A percentile compares a stretch with the other conserved stretches of the same genome.
Evolutionary conservation across 257 asterid species (phyloP).

Genomic region (Vinca minor): DNA sequence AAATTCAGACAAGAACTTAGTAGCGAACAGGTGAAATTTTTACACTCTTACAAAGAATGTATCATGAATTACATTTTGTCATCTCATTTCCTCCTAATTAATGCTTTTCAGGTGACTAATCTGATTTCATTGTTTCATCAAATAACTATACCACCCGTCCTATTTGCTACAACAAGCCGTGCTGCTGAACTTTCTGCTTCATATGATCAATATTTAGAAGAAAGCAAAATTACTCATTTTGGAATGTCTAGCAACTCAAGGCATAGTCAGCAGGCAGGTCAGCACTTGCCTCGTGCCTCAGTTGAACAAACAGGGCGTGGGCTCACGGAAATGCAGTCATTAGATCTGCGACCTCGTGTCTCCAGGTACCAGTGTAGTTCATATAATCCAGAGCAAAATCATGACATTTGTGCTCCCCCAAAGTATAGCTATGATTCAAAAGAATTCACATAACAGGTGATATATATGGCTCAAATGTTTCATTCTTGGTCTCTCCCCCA

Average conservation of each 20-base stretch:
- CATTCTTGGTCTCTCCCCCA: neutral
- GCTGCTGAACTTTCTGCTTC: conserved; percentile 1
- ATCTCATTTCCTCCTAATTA: neutral
- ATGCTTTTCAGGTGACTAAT: conserved; percentile 38
- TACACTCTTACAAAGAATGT: neutral
- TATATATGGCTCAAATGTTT: neutral
- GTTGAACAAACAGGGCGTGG: neutral
- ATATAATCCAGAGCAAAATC: neutral
- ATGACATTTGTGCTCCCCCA: neutral
- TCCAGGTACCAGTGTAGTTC: neutral
- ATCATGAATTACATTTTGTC: neutral
- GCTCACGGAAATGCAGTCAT: neutral
- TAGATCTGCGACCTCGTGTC: neutral
- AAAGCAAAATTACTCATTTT: neutral
- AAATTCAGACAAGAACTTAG: conserved; percentile 69
- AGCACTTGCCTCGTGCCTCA: neutral
- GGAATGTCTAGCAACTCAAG: neutral
- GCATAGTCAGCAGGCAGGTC: neutral
- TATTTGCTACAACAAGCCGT: neutral
- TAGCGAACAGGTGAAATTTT: conserved; percentile 41
- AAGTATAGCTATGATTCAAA: neutral
- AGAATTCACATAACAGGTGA: neutral
- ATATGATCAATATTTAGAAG: neutral
- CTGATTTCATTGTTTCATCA: conserved; percentile 50
- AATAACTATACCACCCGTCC: neutral